Evolutionary conservation across 164 flowering plant genomes (phyloP).

Genomic region (Cinnamomum micranthum): DNA sequence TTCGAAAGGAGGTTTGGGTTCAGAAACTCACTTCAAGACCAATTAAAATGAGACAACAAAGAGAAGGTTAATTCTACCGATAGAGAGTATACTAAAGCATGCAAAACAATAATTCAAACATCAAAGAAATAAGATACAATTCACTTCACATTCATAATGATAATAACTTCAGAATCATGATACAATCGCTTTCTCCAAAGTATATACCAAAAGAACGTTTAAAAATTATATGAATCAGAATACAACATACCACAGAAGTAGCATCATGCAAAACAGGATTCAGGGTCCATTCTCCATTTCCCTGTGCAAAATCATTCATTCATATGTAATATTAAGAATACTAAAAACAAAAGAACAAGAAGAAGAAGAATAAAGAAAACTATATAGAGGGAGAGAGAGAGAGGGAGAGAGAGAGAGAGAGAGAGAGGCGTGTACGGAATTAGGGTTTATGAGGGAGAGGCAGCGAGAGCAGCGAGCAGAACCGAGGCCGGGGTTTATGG

Average conservation of each 20-base stretch:
- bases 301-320: constrained; percentile 31
- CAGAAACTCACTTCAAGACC: too few relatives aligned
- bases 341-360: not conserved
- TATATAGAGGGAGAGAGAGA: too few relatives aligned
- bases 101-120: too few relatives aligned
- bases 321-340: not conserved
- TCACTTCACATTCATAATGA: too few relatives aligned
- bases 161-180: too few relatives aligned
- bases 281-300: constrained; percentile 62
- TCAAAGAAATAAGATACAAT: too few relatives aligned
- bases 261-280: constrained; percentile 71
- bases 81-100: too few relatives aligned
- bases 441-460: constrained; percentile 63
- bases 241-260: constrained; percentile 65
- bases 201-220: too few relatives aligned
- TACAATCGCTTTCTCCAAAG: too few relatives aligned
- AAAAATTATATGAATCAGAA: not conserved
- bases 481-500: constrained; percentile 92
- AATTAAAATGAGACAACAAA: too few relatives aligned
- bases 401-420: constrained; percentile 1
- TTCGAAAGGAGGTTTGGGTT: too few relatives aligned
- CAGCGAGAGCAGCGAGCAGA: constrained; percentile 90
- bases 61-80: too few relatives aligned
- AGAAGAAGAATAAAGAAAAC: not conserved
- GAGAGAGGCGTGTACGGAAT: constrained; percentile 32